phyloP scores from a whole-genome alignment of 768 basidiomycete genomes.

The Fomitopsis serialis region DNA sequence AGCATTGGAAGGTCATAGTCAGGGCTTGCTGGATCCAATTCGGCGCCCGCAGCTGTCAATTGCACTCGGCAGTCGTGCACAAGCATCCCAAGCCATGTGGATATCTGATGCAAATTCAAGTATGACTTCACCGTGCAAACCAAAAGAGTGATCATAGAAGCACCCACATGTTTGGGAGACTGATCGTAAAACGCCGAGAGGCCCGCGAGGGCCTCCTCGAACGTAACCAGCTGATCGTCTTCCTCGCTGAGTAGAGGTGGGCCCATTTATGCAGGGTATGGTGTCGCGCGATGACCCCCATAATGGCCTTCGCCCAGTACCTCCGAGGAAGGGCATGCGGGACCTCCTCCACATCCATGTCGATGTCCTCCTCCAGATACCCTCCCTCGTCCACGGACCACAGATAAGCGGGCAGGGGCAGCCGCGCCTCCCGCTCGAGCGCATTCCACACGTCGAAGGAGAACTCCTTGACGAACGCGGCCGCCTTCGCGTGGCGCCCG shows the following conservation, averaged over 20 bases:
- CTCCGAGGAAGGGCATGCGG: constrained; percentile 35
- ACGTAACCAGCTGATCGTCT: constrained; percentile 15
- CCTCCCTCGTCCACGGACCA: not conserved
- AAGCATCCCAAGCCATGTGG: constrained; percentile 33
- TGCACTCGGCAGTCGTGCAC: constrained; percentile 33
- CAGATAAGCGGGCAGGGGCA: constrained; percentile 29
- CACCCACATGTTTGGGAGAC: constrained; percentile 34
- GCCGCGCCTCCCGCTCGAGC: constrained; percentile 34
- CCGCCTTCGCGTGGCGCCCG: constrained; percentile 35
- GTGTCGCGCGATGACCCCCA: constrained; percentile 37
- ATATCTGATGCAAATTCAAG: constrained; percentile 28
- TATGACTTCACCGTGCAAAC: not conserved
- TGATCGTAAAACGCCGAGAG: constrained; percentile 49
- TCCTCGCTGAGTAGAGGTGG: constrained; percentile 1
- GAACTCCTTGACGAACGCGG: constrained; percentile 32
- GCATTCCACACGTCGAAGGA: constrained; percentile 55
- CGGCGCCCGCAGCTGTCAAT: constrained; percentile 25
- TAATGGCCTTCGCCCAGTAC: constrained; percentile 46
- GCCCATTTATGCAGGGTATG: constrained; percentile 38
- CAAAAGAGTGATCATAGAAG: constrained; percentile 5
- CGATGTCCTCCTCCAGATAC: not conserved
- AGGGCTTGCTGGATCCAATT: constrained; percentile 25
- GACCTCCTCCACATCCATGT: not conserved
- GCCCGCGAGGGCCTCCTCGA: constrained; percentile 43
- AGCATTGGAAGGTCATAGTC: constrained; percentile 29